Conservation (phyloP, 106 monocot species). For the Alisma plantagoaquatica region DNA sequence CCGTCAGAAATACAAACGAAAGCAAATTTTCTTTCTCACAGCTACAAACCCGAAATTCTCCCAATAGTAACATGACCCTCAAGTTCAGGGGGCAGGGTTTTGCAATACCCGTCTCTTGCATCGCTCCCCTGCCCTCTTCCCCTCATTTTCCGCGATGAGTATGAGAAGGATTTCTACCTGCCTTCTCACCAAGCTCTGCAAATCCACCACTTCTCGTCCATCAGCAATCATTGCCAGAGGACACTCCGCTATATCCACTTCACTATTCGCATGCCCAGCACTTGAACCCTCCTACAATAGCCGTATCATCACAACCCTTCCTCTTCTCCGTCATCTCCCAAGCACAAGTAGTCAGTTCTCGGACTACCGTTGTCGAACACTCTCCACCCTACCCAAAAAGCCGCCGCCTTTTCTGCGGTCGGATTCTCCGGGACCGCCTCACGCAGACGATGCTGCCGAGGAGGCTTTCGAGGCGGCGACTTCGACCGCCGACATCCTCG, state of each 20-base stretch:
- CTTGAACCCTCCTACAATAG: too few species aligned
- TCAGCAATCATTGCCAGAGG: neutral
- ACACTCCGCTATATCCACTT: neutral
- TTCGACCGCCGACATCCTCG: constrained; percentile 49
- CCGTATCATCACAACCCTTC: too few species aligned
- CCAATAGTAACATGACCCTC: too few species aligned
- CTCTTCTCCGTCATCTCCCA: neutral
- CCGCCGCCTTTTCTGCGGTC: constrained; percentile 4
- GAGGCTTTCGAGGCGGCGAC: constrained; percentile 63
- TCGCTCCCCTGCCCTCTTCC: neutral
- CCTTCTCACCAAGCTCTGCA: neutral
- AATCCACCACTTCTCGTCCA: neutral
- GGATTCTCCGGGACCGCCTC: too few species aligned
- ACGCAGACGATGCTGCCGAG: constrained; percentile 27
- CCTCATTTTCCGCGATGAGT: neutral
- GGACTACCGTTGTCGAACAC: constrained; percentile 2
- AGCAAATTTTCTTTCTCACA: too few species aligned
- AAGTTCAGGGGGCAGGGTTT: too few species aligned
- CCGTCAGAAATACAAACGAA: too few species aligned
- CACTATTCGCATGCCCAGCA: too few species aligned
- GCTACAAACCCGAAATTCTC: too few species aligned
- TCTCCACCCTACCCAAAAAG: constrained; percentile 23
- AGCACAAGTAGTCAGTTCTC: constrained; percentile 1
- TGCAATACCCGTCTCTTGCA: too few species aligned
- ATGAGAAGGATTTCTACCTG: neutral